Percentiles rank a stretch among this genome's conserved stretches.
phyloP scores from a whole-genome alignment of 2,329 filamentous ascomycete genomes.

The Colletotrichum orbiculare region DNA sequence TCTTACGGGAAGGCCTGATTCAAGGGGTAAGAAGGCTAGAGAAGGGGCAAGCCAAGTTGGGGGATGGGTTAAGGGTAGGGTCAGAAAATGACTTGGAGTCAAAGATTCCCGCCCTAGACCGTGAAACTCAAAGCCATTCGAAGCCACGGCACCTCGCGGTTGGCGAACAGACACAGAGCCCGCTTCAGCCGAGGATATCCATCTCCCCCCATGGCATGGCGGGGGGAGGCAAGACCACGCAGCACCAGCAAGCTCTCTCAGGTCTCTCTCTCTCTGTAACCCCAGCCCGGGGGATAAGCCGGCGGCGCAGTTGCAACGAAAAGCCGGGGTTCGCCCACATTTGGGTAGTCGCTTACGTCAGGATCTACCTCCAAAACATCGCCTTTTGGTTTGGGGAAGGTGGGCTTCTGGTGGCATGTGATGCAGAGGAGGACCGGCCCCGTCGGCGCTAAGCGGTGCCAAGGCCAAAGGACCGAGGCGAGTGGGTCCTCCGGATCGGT shows the following conservation, averaged over 20 bases:
- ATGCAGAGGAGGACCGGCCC: conserved; percentile 18
- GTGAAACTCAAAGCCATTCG: conserved; percentile 35
- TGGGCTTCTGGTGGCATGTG: conserved; percentile 29
- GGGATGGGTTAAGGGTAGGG: neutral
- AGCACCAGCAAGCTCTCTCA: no score
- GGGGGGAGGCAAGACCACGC: conserved; percentile 1
- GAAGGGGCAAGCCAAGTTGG: conserved; percentile 5
- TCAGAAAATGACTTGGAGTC: conserved; percentile 16
- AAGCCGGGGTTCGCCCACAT: conserved; percentile 23
- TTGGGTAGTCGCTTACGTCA: conserved; percentile 31
- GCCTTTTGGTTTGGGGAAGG: neutral
- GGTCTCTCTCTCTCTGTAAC: neutral
- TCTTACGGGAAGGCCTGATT: conserved; percentile 7
- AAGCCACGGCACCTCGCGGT: conserved; percentile 33
- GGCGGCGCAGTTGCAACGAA: conserved; percentile 8
- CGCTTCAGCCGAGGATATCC: conserved; percentile 42
- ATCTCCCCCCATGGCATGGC: conserved; percentile 22
- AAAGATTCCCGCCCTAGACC: conserved; percentile 32
- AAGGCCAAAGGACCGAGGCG: conserved; percentile 12
- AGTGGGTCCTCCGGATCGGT: conserved; percentile 24
- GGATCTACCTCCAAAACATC: conserved; percentile 14
- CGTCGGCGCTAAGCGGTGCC: conserved; percentile 16
- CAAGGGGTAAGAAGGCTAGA: conserved; percentile 10
- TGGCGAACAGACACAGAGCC: conserved; percentile 35
- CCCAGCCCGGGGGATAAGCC: conserved; percentile 25